Conservation (phyloP, 768 basidiomycete genomes). For the Auricularia auricula-judae region DNA sequence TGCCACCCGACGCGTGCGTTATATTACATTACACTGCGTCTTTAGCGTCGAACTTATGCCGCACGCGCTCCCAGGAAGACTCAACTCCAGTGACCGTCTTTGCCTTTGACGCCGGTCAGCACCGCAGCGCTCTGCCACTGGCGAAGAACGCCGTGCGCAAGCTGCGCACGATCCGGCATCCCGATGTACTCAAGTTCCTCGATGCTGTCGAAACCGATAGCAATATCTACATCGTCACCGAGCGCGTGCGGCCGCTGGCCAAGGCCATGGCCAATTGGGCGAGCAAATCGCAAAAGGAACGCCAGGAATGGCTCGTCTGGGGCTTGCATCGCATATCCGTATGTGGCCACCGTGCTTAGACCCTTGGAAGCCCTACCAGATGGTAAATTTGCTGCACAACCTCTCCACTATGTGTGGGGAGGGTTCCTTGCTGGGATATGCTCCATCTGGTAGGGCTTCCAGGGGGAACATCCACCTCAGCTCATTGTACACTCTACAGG, state of each 20-base stretch:
- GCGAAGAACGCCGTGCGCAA: conserved; percentile 88
- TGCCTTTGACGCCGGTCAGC: conserved; percentile 68
- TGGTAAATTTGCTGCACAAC: too few relatives aligned
- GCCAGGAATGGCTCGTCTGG: conserved; percentile 89
- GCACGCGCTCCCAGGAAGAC: conserved; percentile 60
- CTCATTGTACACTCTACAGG: conserved; percentile 30
- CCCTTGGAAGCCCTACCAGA: neutral
- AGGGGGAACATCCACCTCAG: neutral
- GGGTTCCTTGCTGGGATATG: too few relatives aligned
- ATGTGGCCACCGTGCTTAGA: conserved; percentile 19
- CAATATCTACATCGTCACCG: conserved; percentile 86
- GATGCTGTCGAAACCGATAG: conserved; percentile 87
- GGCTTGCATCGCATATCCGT: conserved; percentile 86
- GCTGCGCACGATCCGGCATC: conserved; percentile 84
- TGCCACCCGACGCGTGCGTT: conserved; percentile 70
- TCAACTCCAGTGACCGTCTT: conserved; percentile 78
- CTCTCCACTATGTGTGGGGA: too few relatives aligned
- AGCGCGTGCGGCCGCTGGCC: conserved; percentile 73
- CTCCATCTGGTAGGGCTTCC: too few relatives aligned
- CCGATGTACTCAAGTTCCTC: conserved; percentile 91
- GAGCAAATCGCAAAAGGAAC: conserved; percentile 47
- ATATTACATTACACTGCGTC: conserved; percentile 7
- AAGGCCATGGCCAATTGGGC: conserved; percentile 51
- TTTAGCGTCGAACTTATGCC: neutral
- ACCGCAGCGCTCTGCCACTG: conserved; percentile 53